Percentiles rank a stretch among this genome's conserved stretches.
Conservation (phyloP, 768 basidiomycete species). For the Xerocomellus amylosporus region DNA sequence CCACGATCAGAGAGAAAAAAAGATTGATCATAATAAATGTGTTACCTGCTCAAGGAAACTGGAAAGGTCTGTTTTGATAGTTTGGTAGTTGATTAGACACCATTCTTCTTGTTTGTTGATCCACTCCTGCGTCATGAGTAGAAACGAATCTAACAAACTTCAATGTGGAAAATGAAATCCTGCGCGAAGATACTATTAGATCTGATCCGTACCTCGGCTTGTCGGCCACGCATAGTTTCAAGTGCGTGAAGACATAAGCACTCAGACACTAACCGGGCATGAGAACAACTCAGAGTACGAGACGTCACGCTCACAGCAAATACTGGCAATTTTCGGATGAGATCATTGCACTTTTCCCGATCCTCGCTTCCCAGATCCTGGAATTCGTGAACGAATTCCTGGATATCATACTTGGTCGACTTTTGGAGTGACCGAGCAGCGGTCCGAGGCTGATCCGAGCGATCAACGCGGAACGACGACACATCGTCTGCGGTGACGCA, state of each 20-base stretch:
- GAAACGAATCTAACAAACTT: conserved; percentile 21
- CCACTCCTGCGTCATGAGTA: conserved; percentile 19
- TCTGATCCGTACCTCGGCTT: conserved; percentile 12
- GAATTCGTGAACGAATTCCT: conserved; percentile 18
- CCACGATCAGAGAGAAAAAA: neutral
- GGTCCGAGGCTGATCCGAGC: conserved; percentile 23
- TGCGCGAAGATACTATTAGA: neutral
- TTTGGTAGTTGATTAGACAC: conserved; percentile 24
- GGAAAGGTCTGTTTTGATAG: conserved; percentile 14
- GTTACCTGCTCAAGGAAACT: conserved; percentile 14
- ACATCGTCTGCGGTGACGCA: conserved; percentile 26
- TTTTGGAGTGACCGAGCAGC: conserved; percentile 20
- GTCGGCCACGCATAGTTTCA: conserved; percentile 22
- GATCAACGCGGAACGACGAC: conserved; percentile 22
- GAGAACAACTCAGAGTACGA: neutral
- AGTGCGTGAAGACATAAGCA: conserved; percentile 25
- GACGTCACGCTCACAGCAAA: conserved; percentile 17
- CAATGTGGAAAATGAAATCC: neutral
- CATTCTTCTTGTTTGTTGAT: conserved; percentile 18
- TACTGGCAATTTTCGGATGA: conserved; percentile 17
- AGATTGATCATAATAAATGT: neutral
- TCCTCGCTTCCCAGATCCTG: conserved; percentile 9
- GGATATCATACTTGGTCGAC: conserved; percentile 21
- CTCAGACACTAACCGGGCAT: conserved; percentile 16
- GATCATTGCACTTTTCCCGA: conserved; percentile 17